These are phyloP conservation scores for Pythium guiyangense DNA, from an alignment of 352 stramenopile genomes.

Conservation along the genomic window DNA sequence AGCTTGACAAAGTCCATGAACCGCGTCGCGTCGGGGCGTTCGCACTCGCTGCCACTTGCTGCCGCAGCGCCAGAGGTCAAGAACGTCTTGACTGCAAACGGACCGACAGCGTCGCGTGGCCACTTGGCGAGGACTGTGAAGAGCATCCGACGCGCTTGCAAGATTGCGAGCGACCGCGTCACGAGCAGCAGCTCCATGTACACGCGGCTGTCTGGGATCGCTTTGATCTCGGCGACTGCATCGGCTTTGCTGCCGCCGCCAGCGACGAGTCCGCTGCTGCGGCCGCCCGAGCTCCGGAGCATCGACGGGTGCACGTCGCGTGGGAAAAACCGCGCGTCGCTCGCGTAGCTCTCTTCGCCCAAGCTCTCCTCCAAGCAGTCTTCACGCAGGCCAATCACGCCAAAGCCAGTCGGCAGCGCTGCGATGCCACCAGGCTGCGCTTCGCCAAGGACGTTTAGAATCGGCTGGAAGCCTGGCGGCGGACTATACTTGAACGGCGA, in stretches of 20 bases:
- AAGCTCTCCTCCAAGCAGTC: slow-evolving; percentile 82
- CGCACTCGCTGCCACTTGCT: slow-evolving; percentile 1
- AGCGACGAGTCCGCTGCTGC: slow-evolving; percentile 36
- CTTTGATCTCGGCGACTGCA: slow-evolving; percentile 68
- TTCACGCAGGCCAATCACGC: slow-evolving; percentile 71
- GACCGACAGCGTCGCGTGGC: slow-evolving; percentile 47
- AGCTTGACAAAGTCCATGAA: slow-evolving; percentile 87
- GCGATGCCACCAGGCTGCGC: slow-evolving; percentile 25
- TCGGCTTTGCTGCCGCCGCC: slow-evolving; percentile 54
- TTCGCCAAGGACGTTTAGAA: slow-evolving; percentile 62
- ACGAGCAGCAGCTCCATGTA: slow-evolving; percentile 75
- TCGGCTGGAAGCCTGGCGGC: slow-evolving; percentile 73
- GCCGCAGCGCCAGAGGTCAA: slow-evolving; percentile 12
- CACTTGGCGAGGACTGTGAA: slow-evolving; percentile 77
- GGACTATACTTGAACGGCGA: slow-evolving; percentile 71
- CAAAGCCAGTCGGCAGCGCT: slow-evolving; percentile 60
- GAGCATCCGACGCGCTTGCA: slow-evolving; percentile 72
- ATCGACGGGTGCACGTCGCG: slow-evolving; percentile 76
- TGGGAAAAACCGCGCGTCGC: slow-evolving; percentile 71
- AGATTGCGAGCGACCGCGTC: slow-evolving; percentile 72
- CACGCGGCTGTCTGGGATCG: slow-evolving; percentile 71
- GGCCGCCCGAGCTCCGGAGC: slow-evolving; percentile 41
- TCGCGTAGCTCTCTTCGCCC: slow-evolving; percentile 81
- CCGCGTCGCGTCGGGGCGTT: slow-evolving; percentile 30
- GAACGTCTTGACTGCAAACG: slow-evolving; percentile 52